Conservation (phyloP, 106 monocot species). For the Platanthera zijinensis region DNA sequence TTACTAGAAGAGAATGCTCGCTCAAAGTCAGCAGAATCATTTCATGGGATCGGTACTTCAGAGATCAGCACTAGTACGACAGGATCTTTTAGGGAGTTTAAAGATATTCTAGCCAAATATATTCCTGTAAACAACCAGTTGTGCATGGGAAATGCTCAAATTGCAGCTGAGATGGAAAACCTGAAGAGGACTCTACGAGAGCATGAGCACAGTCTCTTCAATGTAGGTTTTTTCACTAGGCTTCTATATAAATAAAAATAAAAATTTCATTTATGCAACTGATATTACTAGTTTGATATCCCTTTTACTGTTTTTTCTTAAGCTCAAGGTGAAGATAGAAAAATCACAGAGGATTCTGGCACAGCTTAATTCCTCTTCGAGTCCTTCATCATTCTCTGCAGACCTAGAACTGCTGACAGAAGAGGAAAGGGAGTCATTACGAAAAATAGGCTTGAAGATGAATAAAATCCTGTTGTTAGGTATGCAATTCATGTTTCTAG, state of each 20-base stretch:
- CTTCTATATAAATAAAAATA: not conserved
- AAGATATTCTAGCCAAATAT: conserved; percentile 36
- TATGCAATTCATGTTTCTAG: conserved; percentile 10
- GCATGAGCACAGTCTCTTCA: conserved; percentile 49
- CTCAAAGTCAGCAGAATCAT: conserved; percentile 16
- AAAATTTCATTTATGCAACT: not conserved
- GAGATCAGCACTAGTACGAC: conserved; percentile 11
- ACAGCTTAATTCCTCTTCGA: conserved; percentile 45
- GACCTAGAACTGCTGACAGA: conserved; percentile 80
- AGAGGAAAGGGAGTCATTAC: conserved; percentile 59
- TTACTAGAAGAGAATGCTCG: conserved; percentile 71
- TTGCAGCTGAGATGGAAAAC: conserved; percentile 56
- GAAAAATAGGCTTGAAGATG: conserved; percentile 68
- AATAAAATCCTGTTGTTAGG: conserved; percentile 62
- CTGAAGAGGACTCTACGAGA: conserved; percentile 59
- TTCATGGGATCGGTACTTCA: conserved; percentile 14
- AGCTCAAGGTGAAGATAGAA: conserved; percentile 68
- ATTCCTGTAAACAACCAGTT: conserved; percentile 5
- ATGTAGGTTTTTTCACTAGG: conserved; percentile 31
- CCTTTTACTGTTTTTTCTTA: not conserved
- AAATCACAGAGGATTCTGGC: conserved; percentile 52
- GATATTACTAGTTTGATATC: not conserved
- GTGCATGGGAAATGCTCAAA: conserved; percentile 13
- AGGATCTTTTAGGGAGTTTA: conserved; percentile 62
- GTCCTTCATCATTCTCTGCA: conserved; percentile 29